Evolutionary conservation across 169 alveolate species (phyloP).

Genomic region (Eimeria necatrix): DNA sequence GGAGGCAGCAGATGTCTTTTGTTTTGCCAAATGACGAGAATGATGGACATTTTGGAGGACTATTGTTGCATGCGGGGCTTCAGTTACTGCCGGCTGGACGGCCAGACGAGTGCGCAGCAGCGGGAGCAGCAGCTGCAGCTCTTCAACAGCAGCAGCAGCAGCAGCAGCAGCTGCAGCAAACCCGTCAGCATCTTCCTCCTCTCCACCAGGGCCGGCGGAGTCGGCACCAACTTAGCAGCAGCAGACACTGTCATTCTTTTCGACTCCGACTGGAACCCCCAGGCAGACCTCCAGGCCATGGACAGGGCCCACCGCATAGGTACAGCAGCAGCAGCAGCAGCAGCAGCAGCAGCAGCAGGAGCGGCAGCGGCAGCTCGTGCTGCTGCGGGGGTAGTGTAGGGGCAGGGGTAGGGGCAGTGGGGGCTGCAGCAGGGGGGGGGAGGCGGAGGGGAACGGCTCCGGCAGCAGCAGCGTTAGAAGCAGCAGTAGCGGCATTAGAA

Average conservation of each 20-base stretch:
- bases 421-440: no score
- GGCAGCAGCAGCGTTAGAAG: no score
- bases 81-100: slow-evolving; percentile 98
- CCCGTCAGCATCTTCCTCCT: slow-evolving; percentile 88
- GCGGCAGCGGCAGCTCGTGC: neutral
- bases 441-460: no score
- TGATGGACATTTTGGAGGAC: slow-evolving; percentile 98
- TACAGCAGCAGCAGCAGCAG: slow-evolving; percentile 37
- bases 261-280: slow-evolving; percentile 98
- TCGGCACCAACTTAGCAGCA: slow-evolving; percentile 96
- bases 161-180: slow-evolving; percentile 88
- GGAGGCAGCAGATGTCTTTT: slow-evolving; percentile 96
- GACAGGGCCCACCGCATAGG: slow-evolving; percentile 98
- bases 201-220: slow-evolving; percentile 97
- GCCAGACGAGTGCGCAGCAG: slow-evolving; percentile 97
- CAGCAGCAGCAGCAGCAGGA: neutral
- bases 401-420: no score
- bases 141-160: slow-evolving; percentile 92
- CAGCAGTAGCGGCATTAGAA: no score
- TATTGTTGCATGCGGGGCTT: slow-evolving; percentile 89
- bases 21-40: slow-evolving; percentile 98
- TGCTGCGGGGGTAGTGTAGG: neutral
- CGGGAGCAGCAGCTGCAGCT: slow-evolving; percentile 92
- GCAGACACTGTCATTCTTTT: slow-evolving; percentile 96
- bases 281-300: slow-evolving; percentile 95